phyloP scores from a whole-genome alignment of 1,284 basidiomycete species.

The Peniophora sp. region DNA sequence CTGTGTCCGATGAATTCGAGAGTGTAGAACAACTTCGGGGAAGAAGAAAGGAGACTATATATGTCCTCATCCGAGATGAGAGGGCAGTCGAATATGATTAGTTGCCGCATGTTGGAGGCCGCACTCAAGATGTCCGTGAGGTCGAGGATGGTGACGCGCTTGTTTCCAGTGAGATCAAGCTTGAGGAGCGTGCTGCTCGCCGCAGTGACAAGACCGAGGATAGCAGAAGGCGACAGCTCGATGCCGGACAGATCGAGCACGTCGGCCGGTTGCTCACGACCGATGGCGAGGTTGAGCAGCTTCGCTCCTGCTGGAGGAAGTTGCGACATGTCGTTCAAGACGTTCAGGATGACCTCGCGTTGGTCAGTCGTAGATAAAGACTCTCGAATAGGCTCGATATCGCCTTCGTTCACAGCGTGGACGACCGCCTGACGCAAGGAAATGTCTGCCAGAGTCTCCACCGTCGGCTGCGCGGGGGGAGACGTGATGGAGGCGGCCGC shows the following conservation, averaged over 20 bases:
- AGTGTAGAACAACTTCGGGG: neutral
- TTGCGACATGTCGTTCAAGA: neutral
- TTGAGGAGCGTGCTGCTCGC: neutral
- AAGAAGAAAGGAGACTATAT: neutral
- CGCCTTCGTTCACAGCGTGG: neutral
- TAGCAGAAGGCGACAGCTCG: neutral
- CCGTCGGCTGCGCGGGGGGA: neutral
- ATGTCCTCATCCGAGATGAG: neutral
- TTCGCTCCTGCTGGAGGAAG: neutral
- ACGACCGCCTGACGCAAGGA: neutral
- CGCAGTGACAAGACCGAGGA: neutral
- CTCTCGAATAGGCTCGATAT: neutral
- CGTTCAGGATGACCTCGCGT: neutral
- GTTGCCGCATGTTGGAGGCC: neutral
- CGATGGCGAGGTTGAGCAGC: neutral
- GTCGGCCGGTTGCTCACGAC: neutral
- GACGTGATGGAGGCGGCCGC: neutral
- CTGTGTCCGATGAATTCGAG: neutral
- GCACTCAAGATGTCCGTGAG: neutral
- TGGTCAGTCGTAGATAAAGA: neutral
- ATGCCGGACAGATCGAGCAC: neutral
- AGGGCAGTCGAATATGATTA: neutral
- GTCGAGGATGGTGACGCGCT: neutral
- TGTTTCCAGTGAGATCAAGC: neutral
- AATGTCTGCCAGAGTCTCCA: neutral